Evolutionary conservation across 148 eudicot species (phyloP), one percentile per base, ranked within the genome.

Genomic region (Heliosperma pusillum): DNA sequence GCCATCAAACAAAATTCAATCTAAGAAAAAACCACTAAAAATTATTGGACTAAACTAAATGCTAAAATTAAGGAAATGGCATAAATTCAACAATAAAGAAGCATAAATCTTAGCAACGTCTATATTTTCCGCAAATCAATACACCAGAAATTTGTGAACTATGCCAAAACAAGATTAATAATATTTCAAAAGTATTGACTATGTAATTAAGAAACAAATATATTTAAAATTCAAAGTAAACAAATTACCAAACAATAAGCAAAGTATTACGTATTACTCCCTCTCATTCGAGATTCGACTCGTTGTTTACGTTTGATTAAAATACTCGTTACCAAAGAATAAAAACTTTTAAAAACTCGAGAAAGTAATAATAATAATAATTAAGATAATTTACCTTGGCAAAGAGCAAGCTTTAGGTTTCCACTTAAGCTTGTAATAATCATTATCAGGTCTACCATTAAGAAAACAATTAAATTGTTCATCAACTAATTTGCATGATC

Each of bases 401-500:
- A 91, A 76, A 36, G 83, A 74, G 80, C 97, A 91, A 63, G 81
- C 87, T 21, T 82, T 85, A 20, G 93, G 93, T 77, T 88, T 83
- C 93, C 93, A 89, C 61, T 85, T 89, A 20, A 83, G 82, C 75
- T 85, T 85, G 55, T 74, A 73, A 76, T 76, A 88, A 68, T 78
- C 84, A 77, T 36, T 61, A 84, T 89, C 93, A 85, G 89, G 91
- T 77, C 93, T 88, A 72, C 93, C 93, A 82, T 89, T 89, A 17
- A 66, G 82, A 78, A 84, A 63, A 80, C 93, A 89, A 72, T 83
- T 86, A 76, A 89, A 89, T 73, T 89, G 93, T 65, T 86, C 91
- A 86, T 89, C 93, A 82, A 89, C 73, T 71, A 89, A 66, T 26
- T 84, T 78, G 69, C 93, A 89, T 83, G 93, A 88, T 76, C 89